Conservation (phyloP, 805 yeast genomes). For the Danielozyma ontarioensis region DNA sequence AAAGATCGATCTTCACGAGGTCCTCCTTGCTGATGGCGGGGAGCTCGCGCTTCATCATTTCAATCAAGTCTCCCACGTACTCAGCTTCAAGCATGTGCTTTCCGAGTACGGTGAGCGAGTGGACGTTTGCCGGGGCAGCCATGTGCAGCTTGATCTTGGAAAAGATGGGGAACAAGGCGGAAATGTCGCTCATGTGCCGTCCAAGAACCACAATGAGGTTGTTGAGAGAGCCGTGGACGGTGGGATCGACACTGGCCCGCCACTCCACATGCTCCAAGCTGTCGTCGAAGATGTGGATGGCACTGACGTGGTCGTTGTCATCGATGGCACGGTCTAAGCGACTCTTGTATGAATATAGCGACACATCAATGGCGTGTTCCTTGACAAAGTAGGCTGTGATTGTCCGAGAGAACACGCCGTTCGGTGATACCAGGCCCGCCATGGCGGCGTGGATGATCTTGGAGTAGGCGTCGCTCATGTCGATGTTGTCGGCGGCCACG, state of each 20-base stretch:
- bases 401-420: conserved; percentile 13
- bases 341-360: conserved; percentile 20
- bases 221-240: conserved; percentile 38
- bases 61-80: conserved; percentile 37
- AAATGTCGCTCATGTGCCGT: conserved; percentile 21
- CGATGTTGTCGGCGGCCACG: conserved; percentile 5
- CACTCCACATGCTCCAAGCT: conserved; percentile 22
- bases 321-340: conserved; percentile 24
- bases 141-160: conserved; percentile 33
- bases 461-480: conserved; percentile 9
- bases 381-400: conserved; percentile 10
- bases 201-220: conserved; percentile 34
- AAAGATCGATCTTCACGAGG: conserved; percentile 19
- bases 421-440: conserved; percentile 9
- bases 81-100: conserved; percentile 26
- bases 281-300: conserved; percentile 25
- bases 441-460: conserved; percentile 14
- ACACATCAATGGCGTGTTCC: conserved; percentile 7
- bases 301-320: conserved; percentile 12
- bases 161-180: conserved; percentile 26
- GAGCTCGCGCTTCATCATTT: conserved; percentile 35
- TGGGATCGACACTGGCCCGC: conserved; percentile 17
- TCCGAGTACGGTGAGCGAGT: conserved; percentile 23
- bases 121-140: conserved; percentile 20
- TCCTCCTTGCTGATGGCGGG: conserved; percentile 30